Evolutionary conservation across 768 basidiomycete species (phyloP), one percentile per base, ranked within the genome.

Genomic region (Lepiota brunneoincarnata): DNA sequence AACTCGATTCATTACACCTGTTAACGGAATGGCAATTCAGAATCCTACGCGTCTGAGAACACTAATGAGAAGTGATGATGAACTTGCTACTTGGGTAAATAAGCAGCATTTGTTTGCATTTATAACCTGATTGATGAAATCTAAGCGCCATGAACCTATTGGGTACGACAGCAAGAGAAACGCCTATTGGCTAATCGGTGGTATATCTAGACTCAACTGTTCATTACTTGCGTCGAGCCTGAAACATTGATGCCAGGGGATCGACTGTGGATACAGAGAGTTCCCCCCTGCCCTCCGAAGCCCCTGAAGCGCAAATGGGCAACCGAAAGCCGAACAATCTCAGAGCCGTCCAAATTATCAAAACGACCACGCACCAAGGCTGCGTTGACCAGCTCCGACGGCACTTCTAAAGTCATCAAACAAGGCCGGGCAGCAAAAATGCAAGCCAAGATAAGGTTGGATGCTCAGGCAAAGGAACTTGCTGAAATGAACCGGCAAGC

Each of bases 1-100:
- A 91, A 69, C 79, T 94, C 39, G 86, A 91, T 56, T 83, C 87
- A 3, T 70, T 93, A 62, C 81, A 91, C 59, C 72, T 80, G 14
- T 71, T 93, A 45, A 79, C 77, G 24, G 92, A 94, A 69, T 94
- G 92, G 92, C 89, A 91, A 61, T 92, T 93, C 85, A 91, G 55
- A 89, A 90, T 63, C 81, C 89, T 4, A 75, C 77, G 49, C 78
- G 87, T 51, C 61, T 93, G 18, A 76, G 90, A 54, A 76, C 75
- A 40, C 68, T 87, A 43, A 91, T 93, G 89, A 87, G 82, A 63
- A 80, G 74, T 47, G 91, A 91, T 52, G 90, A 91, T 57, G 91
- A 92, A 39, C 71, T 75, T 51, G 88, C 86, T 21, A 71, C 78
- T 28, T 94, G 92, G 92, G 92, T 90, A 53, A 59, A 87, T 40